Conservation (phyloP, 495 filamentous ascomycete genomes). For the Aspergillus haitiensis region DNA sequence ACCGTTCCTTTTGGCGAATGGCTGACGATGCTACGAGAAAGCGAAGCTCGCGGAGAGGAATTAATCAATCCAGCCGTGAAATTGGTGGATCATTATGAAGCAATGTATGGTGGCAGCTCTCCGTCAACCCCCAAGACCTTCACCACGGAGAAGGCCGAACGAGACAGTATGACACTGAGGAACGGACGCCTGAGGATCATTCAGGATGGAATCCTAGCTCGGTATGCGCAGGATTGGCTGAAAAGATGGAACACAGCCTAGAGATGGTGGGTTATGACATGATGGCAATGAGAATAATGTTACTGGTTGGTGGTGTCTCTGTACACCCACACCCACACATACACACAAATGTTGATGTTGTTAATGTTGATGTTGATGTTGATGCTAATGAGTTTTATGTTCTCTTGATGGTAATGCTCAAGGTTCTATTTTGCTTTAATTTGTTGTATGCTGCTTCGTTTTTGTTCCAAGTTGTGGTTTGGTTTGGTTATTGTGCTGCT, state of each 20-base stretch:
- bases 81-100: slow-evolving; percentile 55
- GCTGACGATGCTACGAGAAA: slow-evolving; percentile 46
- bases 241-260: slow-evolving; percentile 28
- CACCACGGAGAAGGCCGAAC: slow-evolving; percentile 37
- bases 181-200: slow-evolving; percentile 38
- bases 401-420: background rate
- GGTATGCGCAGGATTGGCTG: slow-evolving; percentile 41
- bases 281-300: slow-evolving; percentile 2
- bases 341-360: background rate
- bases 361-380: background rate
- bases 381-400: background rate
- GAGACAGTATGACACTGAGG: slow-evolving; percentile 37
- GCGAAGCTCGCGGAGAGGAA: slow-evolving; percentile 47
- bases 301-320: background rate
- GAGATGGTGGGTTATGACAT: background rate
- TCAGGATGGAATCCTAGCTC: slow-evolving; percentile 38
- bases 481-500: background rate
- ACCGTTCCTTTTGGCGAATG: slow-evolving; percentile 48
- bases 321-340: too few species aligned
- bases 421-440: background rate
- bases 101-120: slow-evolving; percentile 26
- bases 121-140: slow-evolving; percentile 25
- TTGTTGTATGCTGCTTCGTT: background rate
- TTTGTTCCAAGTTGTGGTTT: background rate
- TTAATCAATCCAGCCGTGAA: slow-evolving; percentile 59